phyloP scores from a whole-genome alignment of 176 grass and related monocot species.

The Thinopyrum elongatum region DNA sequence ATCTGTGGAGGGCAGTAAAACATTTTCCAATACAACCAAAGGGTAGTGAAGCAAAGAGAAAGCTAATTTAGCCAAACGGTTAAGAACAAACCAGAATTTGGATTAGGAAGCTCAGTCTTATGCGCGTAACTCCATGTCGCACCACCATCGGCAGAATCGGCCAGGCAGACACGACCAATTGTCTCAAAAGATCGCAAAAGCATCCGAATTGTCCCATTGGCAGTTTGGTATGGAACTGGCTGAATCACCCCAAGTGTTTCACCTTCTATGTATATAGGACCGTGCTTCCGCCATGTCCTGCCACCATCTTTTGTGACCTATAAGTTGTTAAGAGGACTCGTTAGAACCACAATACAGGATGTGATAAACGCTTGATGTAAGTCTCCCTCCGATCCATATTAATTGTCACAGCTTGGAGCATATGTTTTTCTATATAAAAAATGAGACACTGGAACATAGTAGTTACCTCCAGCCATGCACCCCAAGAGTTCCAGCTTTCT shows the following conservation, averaged over 20 bases:
- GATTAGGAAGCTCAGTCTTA: slow-evolving; percentile 78
- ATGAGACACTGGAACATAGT: neutral
- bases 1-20: neutral
- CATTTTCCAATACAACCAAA: neutral
- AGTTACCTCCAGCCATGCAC: slow-evolving; percentile 91
- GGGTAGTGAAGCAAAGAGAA: neutral
- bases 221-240: slow-evolving; percentile 75
- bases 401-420: too few species aligned
- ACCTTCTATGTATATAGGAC: slow-evolving; percentile 76
- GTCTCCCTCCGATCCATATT: too few species aligned
- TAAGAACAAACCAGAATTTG: slow-evolving; percentile 68
- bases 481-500: slow-evolving; percentile 99
- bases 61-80: neutral
- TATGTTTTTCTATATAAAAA: neutral
- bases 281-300: slow-evolving; percentile 75
- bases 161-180: slow-evolving; percentile 56
- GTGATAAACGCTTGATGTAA: neutral
- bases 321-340: neutral
- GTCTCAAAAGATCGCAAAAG: slow-evolving; percentile 78
- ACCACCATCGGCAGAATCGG: slow-evolving; percentile 64
- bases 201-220: slow-evolving; percentile 63
- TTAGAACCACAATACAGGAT: neutral
- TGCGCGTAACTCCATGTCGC: slow-evolving; percentile 63
- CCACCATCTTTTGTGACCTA: slow-evolving; percentile 78
- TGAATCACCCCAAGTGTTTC: slow-evolving; percentile 92